Base-by-base conservation (phyloP, 2,329 filamentous ascomycete species). In the Ascosphaera aggregata region DNA sequence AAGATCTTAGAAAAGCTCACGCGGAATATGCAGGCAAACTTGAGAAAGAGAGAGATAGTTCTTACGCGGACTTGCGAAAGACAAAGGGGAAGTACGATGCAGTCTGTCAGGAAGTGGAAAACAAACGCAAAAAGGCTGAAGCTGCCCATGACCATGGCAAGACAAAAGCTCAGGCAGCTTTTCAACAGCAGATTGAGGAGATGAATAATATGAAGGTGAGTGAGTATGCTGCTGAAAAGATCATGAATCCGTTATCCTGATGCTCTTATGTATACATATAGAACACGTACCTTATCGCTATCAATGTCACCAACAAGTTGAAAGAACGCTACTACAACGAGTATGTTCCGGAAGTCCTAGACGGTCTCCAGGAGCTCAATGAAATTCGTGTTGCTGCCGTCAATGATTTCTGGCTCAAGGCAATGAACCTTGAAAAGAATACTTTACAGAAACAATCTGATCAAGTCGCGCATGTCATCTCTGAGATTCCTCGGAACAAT, bases 311-410 rank as follows among this genome's bases (percentile, higher is more conserved):
- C 24, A 98, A 98, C 60, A 92, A 89, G 62, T 76, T 93, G 52
- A 98, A 95, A 62, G 84, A 94, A 54, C 81, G 77, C 53, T 95
- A 95, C 62, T 98, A 93, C 53, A 78, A 95, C 54, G 84, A 94
- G 56, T 95, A 95, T 55, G 69, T 98, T 16, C 89, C 89, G 7
- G 89, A 95, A 53, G 62, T 95, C 42, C 68, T 98, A 53, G 81
- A 95, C 59, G 73, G 71, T 48, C 61, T 98, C 42, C 89, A 98
- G 63, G 84, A 94, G 49, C 69, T 98, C 39, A 84, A 80, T 43
- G 85, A 98, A 59, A 91, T 86, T 43, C 73, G 82, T 39, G 82
- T 85, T 9, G 58, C 73, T 38, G 85, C 80, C 50, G 60, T 95
- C 46, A 98, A 98, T 55, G 65, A 69, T 4, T 62, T 95, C 31